Percentiles rank a stretch among this genome's conserved stretches.
Conservation (phyloP, 164 flowering plant species). For the Macadamia tetraphylla region DNA sequence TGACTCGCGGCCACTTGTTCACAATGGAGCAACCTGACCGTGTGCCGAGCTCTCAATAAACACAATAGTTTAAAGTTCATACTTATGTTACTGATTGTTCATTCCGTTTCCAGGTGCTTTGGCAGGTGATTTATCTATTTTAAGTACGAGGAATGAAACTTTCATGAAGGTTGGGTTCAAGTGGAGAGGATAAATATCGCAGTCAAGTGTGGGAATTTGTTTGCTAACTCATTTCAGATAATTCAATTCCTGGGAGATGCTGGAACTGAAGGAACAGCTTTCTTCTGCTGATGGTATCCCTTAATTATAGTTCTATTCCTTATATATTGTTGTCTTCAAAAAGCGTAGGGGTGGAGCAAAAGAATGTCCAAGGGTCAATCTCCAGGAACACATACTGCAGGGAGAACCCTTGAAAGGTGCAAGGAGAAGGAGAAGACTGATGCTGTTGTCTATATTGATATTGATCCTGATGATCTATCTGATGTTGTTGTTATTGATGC, state of each 20-base stretch:
- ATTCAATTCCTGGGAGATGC: too few species aligned
- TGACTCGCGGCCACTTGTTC: too few species aligned
- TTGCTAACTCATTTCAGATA: background rate
- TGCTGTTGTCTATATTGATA: conserved; percentile 51
- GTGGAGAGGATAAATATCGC: background rate
- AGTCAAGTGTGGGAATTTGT: background rate
- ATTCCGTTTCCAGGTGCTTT: background rate
- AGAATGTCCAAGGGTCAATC: conserved; percentile 23
- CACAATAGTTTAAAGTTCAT: too few species aligned
- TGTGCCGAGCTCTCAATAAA: too few species aligned
- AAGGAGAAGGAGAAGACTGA: conserved; percentile 25
- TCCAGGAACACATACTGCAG: conserved; percentile 17
- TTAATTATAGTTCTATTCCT: background rate
- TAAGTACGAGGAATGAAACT: background rate
- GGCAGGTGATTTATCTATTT: background rate
- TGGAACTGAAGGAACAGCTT: background rate
- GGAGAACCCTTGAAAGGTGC: conserved; percentile 22
- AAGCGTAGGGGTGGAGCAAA: conserved; percentile 9
- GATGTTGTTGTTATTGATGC: conserved; percentile 32
- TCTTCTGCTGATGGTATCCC: background rate
- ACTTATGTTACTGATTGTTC: too few species aligned
- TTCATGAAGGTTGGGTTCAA: background rate
- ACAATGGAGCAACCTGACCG: too few species aligned
- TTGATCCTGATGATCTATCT: conserved; percentile 10
- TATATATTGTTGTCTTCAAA: conserved; percentile 2